Conservation (phyloP, 768 basidiomycete genomes). For the Mycena epipterygia region DNA sequence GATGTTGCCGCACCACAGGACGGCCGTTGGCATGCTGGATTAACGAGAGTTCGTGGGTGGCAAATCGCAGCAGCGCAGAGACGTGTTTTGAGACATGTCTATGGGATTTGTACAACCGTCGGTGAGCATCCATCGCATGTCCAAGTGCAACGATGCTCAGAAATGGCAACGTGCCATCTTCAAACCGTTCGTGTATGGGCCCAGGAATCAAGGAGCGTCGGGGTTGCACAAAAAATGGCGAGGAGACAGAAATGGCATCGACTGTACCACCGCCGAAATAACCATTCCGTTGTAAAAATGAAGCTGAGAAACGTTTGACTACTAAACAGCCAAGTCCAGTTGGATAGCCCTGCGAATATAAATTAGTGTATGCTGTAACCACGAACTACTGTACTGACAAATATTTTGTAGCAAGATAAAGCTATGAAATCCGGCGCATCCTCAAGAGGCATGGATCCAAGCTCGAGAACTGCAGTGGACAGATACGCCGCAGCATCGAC, state of each 20-base stretch:
- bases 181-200: constrained; percentile 31
- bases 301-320: constrained; percentile 61
- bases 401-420: constrained; percentile 73
- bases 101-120: constrained; percentile 31
- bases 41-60: constrained; percentile 26
- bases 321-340: constrained; percentile 71
- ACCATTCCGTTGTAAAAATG: constrained; percentile 53
- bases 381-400: constrained; percentile 41
- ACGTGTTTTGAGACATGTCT: constrained; percentile 31
- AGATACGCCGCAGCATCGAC: constrained; percentile 72
- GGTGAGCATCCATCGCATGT: constrained; percentile 31
- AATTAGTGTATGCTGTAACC: not conserved
- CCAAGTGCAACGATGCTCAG: constrained; percentile 34
- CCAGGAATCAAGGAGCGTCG: constrained; percentile 25
- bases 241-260: constrained; percentile 66
- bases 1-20: constrained; percentile 30
- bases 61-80: constrained; percentile 29
- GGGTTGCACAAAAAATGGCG: constrained; percentile 32
- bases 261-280: constrained; percentile 74
- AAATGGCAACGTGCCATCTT: constrained; percentile 37
- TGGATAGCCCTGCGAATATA: constrained; percentile 55
- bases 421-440: constrained; percentile 69
- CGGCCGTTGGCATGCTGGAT: constrained; percentile 30
- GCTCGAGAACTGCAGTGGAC: constrained; percentile 63
- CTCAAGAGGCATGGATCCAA: constrained; percentile 42